phyloP scores from a whole-genome alignment of 2,329 filamentous ascomycete genomes.

The Penicillium rolfsii region DNA sequence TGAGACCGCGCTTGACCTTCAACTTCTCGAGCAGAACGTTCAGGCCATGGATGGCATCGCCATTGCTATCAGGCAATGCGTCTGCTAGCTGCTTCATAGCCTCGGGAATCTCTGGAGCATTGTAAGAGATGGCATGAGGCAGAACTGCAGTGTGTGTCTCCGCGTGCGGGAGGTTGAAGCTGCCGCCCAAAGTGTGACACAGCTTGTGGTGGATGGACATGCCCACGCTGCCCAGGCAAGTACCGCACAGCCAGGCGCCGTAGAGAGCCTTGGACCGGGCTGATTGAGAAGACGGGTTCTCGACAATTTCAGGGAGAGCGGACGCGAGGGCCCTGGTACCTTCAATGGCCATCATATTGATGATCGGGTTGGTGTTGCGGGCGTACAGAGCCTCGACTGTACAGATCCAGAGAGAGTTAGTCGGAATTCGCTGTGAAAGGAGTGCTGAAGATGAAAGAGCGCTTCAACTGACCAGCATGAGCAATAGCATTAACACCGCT shows the following conservation, averaged over 20 bases:
- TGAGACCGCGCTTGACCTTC: constrained; percentile 57
- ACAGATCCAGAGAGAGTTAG: neutral
- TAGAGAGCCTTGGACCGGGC: constrained; percentile 61
- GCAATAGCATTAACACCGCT: constrained; percentile 69
- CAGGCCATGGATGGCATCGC: constrained; percentile 61
- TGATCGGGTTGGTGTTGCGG: constrained; percentile 63
- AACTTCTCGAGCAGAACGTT: constrained; percentile 60
- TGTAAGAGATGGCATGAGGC: constrained; percentile 66
- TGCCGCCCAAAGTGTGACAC: constrained; percentile 66
- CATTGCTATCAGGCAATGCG: constrained; percentile 59
- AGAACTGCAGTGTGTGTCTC: constrained; percentile 67
- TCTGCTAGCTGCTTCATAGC: constrained; percentile 58
- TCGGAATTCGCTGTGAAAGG: neutral
- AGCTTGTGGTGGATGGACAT: constrained; percentile 72
- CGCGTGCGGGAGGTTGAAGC: constrained; percentile 66
- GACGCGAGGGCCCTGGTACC: constrained; percentile 58
- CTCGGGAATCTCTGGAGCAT: constrained; percentile 58
- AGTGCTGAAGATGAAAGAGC: no score
- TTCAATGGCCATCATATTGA: constrained; percentile 61
- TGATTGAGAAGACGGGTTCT: constrained; percentile 48
- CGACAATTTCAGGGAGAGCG: constrained; percentile 58
- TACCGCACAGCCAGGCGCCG: constrained; percentile 67
- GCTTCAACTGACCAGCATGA: constrained; percentile 54
- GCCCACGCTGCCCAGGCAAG: constrained; percentile 61
- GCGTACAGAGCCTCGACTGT: constrained; percentile 66